Base-by-base conservation (phyloP, 345 rosid genomes). In the Citrus maxima region DNA sequence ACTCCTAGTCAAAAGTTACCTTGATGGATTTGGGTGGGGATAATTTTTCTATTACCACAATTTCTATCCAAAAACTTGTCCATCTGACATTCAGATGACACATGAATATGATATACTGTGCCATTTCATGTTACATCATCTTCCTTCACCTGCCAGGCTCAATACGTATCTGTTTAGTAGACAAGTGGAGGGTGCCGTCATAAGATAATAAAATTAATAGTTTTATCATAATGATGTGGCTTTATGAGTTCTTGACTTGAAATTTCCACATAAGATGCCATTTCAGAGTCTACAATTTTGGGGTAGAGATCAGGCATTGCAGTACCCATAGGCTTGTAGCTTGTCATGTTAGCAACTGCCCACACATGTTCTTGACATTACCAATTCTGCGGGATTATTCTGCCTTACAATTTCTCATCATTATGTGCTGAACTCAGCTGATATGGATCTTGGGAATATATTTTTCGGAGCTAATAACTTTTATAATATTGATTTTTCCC, bases 381-480 rank as follows among this genome's bases (percentile, higher is more conserved):
- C 22, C 34, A 42, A 22, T 75, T 30, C 62, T 49, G 49, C 61
- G 24, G 32, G 34, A 63, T 30, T 64, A 35, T 64, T 30, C 51
- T 49, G 40, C 49, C n/a, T 21, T 12, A 19, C 2, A 46, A 10
- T 63, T 21, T 38, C 8, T 60, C 28, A 35, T 24, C 2, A 60
- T 12, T 40, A 37, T 60, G 58, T 28, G 19, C n/a, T 62, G 42
- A 42, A 21, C 28, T 40, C 46, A 9, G 42, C 37, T 37, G 24
- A n/a, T 59, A 24, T 59, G 7, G 55, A 37, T 24, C 51, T 22
- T 24, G 32, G n/a, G 22, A 40, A 35, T 10, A 4, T 6, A n/a
- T 49, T 67, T 62, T 74, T 82, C 76, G 67, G 74, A 80, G 59
- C 73, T 79, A 13, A 27, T 70, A 58, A 60, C 77, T 79, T 82